Base-by-base conservation (phyloP, 2,329 filamentous ascomycete species). In the Cordyceps cateniannulata region DNA sequence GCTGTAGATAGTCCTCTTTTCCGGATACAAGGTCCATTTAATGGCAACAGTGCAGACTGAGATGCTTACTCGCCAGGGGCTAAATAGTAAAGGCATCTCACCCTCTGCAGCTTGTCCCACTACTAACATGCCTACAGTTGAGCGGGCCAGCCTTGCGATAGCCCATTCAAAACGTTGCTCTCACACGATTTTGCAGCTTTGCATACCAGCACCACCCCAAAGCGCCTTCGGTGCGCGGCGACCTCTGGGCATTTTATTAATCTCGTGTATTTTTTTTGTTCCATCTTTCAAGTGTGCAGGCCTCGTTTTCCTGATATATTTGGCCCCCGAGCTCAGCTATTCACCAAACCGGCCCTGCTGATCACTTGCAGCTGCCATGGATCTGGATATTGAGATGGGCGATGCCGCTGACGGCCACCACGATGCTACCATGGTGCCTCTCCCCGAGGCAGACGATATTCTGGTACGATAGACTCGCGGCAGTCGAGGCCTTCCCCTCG, bases 311-410 rank as follows among this genome's bases (percentile, higher is more conserved):
- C n/a, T 14, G 42, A 45, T 24, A n/a, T 10, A 29, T n/a, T n/a
- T n/a, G n/a, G n/a, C n/a, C n/a, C n/a, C n/a, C 42, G n/a, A 45
- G 10, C 6, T 9, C 42, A 8, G 42, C 38, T 16, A 4, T 40
- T 40, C 6, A 10, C 38, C 14, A 42, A 16, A 8, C 35, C 16
- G 12, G 35, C 4, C 7, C 5, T 44, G 35, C 14, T 18, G 35
- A 32, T 40, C 24, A 56, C 45, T 22, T 42, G 24, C 18, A 65
- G 64, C n/a, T 62, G 79, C 65, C 61, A 86, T 90, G 86, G 88
- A 91, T 73, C 76, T 83, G 66, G 83, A 85, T 60, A 86, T 91
- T 60, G 88, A 90, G 65, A 89, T 91, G 85, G 88, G 86, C 67
- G 78, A 90, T 65, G 79, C 82, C 38, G 78, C 75, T 32, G 75